Conservation (phyloP, 805 yeast genomes). For the Wickerhamiella domercqiae region DNA sequence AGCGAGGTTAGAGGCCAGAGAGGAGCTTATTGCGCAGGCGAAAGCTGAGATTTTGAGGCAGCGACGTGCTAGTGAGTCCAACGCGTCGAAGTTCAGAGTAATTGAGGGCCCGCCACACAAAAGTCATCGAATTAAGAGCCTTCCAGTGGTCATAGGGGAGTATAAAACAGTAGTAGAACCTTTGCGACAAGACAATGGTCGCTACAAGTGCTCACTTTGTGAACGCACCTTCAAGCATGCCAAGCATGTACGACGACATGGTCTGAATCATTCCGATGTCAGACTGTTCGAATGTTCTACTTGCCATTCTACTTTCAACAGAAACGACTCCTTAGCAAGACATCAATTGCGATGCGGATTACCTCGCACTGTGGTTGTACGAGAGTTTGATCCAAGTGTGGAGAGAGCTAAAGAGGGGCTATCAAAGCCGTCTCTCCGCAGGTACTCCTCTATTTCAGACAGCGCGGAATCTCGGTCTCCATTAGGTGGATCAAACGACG, state of each 20-base stretch:
- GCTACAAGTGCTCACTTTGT: conserved; percentile 13
- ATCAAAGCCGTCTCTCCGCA: too few species aligned
- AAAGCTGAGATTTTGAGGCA: too few species aligned
- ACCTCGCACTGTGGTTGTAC: conserved; percentile 3
- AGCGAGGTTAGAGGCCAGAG: too few species aligned
- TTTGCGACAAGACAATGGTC: conserved; percentile 6
- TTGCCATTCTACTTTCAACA: conserved; percentile 10
- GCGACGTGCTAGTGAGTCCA: too few species aligned
- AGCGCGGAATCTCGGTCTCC: too few species aligned
- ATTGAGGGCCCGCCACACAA: neutral
- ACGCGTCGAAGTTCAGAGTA: too few species aligned
- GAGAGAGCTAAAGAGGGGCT: too few species aligned
- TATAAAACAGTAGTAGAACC: conserved; percentile 5
- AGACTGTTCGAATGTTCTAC: conserved; percentile 8
- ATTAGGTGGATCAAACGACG: too few species aligned
- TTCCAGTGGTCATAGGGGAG: neutral
- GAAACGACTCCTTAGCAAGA: conserved; percentile 12
- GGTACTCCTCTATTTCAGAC: too few species aligned
- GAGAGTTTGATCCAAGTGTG: too few species aligned
- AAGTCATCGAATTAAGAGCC: neutral
- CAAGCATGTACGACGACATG: conserved; percentile 15
- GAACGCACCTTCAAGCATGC: conserved; percentile 13
- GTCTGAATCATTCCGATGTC: conserved; percentile 10
- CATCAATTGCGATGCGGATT: conserved; percentile 7
- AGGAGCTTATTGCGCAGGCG: too few species aligned